Evolutionary conservation across 371 early-diverging fungal genomes (phyloP).

Genomic region (Zopfochytrium polystomum): DNA sequence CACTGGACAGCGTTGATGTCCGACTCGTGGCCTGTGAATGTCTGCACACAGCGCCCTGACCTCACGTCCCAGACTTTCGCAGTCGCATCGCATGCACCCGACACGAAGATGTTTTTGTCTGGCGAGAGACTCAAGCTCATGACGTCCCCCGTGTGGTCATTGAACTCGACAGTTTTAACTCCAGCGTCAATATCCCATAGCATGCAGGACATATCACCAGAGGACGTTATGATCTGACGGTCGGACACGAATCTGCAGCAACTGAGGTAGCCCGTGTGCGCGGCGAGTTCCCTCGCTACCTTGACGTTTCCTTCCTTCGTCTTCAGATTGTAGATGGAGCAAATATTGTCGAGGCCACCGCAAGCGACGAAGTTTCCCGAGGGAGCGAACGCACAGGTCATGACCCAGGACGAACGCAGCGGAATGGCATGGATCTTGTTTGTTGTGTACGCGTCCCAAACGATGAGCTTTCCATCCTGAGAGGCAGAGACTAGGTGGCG

Average conservation of each 20-base stretch:
- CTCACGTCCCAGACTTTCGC: conserved; percentile 98
- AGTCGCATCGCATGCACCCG: conserved; percentile 95
- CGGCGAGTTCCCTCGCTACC: conserved; percentile 88
- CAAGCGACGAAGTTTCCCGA: conserved; percentile 98
- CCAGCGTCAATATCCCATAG: conserved; percentile 98
- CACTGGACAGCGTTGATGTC: conserved; percentile 97
- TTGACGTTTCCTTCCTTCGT: conserved; percentile 85
- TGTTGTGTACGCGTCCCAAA: conserved; percentile 97
- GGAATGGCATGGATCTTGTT: conserved; percentile 98
- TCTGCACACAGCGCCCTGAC: conserved; percentile 90
- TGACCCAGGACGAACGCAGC: conserved; percentile 97
- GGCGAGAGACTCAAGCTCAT: conserved; percentile 89
- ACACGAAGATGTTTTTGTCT: conserved; percentile 91
- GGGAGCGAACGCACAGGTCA: conserved; percentile 98
- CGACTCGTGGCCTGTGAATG: conserved; percentile 93
- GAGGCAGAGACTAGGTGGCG: conserved; percentile 94
- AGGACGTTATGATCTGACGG: conserved; percentile 88
- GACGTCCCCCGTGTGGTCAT: conserved; percentile 97
- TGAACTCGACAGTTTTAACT: conserved; percentile 88
- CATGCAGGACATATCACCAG: conserved; percentile 98
- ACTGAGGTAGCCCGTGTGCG: conserved; percentile 94
- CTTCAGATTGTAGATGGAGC: conserved; percentile 92
- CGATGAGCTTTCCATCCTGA: conserved; percentile 97
- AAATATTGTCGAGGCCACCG: conserved; percentile 97
- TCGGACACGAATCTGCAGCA: conserved; percentile 95